Evolutionary conservation across 2,329 filamentous ascomycete species (phyloP), one percentile per base, ranked within the genome.

Genomic region (Plenodomus biglobosus): DNA sequence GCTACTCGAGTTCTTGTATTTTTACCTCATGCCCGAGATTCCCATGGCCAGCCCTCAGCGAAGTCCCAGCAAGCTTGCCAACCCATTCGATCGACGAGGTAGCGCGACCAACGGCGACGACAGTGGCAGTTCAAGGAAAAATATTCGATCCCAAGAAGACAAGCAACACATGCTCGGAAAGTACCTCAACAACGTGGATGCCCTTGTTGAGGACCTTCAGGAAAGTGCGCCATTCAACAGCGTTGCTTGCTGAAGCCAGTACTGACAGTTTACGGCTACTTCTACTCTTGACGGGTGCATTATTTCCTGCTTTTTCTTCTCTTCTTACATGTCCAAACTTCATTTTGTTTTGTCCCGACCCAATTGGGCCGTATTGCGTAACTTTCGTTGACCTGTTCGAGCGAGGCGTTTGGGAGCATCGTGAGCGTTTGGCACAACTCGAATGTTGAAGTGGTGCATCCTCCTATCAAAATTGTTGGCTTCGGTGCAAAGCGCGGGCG

Each of bases 1-100:
- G 72, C 84, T 95, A n/a, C 86, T 96, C 60, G 94, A 97, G 73
- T 97, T 97, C 69, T 77, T 99, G 42, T 97, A 97, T 78, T 97
- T 97, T 74, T 99, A 97, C 73, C 85, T 99, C 61, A 96, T 97
- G 87, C 92, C 92, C 42, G 94, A 99, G 75, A 84, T 83, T 0
- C 85, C 78, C 1, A 68, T 68, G 21, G 80, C 38, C 76, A 63
- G 71, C 8, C 44, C 62, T 3, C 56, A 64, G 16, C 57, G 68
- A 35, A 63, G 68, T 47, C 70, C 72, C 11, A 67, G 57, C 50
- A 70, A 72, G 49, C 52, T 71, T 19, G 53, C 58, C 7, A 53
- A 52, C 24, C 64, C 68, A 17, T 68, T 70, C 51, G 67, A 71
- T 20, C 54, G 65, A 39, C 57, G 69, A 46, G 61, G 51, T 32